These are phyloP conservation scores for Blepharisma japonicum DNA, from an alignment of 73 alveolate genomes.

Conservation along the genomic window DNA sequence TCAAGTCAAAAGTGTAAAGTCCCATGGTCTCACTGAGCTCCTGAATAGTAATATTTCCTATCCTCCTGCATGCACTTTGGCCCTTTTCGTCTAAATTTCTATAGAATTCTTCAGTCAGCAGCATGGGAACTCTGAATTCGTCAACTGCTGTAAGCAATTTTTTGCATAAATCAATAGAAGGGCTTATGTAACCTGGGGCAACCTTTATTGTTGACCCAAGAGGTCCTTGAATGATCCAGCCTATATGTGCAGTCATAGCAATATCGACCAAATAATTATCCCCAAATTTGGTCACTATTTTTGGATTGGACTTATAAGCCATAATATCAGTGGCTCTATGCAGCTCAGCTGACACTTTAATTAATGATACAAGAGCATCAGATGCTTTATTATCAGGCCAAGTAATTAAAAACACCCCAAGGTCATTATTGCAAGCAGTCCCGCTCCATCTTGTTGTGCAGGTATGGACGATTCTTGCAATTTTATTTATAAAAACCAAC, in stretches of 20 bases:
- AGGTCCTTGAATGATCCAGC: constrained; percentile 92
- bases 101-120: constrained; percentile 56
- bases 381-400: constrained; percentile 53
- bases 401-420: constrained; percentile 50
- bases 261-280: constrained; percentile 56
- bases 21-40: constrained; percentile 57
- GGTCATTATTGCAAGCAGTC: constrained; percentile 52
- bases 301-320: constrained; percentile 55
- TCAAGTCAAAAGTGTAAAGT: constrained; percentile 56
- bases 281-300: constrained; percentile 36
- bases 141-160: constrained; percentile 63
- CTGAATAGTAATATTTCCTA: constrained; percentile 33
- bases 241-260: constrained; percentile 83
- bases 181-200: constrained; percentile 83
- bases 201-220: constrained; percentile 86
- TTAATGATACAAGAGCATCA: constrained; percentile 52
- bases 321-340: constrained; percentile 60
- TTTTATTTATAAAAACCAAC: constrained; percentile 68
- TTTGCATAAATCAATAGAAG: constrained; percentile 70
- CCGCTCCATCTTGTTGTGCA: constrained; percentile 61
- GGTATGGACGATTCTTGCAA: constrained; percentile 63
- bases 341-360: constrained; percentile 61
- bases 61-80: neutral
- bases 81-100: neutral
- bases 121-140: constrained; percentile 50